These are phyloP conservation scores for Beta corolliflora DNA, from an alignment of 179 eudicot genomes.

Conservation along the genomic window DNA sequence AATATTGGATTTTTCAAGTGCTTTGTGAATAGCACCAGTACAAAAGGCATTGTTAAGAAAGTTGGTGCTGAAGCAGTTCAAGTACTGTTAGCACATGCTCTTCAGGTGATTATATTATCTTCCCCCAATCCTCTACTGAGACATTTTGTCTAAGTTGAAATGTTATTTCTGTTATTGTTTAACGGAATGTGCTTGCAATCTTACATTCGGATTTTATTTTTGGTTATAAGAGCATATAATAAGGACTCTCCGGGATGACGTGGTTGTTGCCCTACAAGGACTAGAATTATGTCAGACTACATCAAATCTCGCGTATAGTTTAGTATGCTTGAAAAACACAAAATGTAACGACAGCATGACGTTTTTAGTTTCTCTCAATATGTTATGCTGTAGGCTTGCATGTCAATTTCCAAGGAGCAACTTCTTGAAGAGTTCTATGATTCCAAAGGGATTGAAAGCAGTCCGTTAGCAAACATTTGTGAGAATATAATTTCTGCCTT, in stretches of 20 bases:
- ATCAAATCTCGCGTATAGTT: neutral
- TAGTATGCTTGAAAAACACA: neutral
- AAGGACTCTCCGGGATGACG: too few relatives aligned
- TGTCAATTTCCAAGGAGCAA: constrained; percentile 50
- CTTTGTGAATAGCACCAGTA: constrained; percentile 49
- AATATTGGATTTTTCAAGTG: constrained; percentile 58
- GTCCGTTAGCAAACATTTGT: constrained; percentile 57
- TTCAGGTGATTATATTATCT: constrained; percentile 57
- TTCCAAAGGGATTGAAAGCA: constrained; percentile 31
- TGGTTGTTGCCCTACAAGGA: constrained; percentile 6
- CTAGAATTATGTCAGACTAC: neutral
- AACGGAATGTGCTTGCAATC: too few relatives aligned
- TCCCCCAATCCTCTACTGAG: neutral
- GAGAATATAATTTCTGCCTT: constrained; percentile 64
- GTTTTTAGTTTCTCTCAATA: neutral
- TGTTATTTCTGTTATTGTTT: too few relatives aligned
- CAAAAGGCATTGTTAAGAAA: constrained; percentile 66
- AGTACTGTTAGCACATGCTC: constrained; percentile 71
- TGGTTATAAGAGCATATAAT: too few relatives aligned
- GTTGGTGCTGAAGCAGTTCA: constrained; percentile 63
- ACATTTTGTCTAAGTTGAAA: neutral
- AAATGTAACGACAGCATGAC: neutral
- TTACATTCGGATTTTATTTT: too few relatives aligned
- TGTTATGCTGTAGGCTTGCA: constrained; percentile 61
- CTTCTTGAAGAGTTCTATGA: constrained; percentile 41